Evolutionary conservation across 495 filamentous ascomycete genomes (phyloP).

Genomic region (Penicillium silybi): DNA sequence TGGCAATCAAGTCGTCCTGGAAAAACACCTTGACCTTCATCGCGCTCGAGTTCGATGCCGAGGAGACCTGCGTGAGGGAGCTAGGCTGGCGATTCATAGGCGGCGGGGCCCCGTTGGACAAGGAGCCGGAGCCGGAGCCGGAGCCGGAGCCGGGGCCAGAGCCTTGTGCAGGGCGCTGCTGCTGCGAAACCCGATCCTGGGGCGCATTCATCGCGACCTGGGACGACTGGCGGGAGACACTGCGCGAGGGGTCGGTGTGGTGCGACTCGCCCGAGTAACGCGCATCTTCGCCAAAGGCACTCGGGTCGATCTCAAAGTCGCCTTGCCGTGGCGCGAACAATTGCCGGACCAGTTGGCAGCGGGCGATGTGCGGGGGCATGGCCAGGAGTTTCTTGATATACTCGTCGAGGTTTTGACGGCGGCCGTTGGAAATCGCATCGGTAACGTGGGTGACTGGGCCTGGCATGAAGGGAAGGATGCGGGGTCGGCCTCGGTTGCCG

Average conservation of each 20-base stretch:
- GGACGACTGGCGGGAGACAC: constrained; percentile 71
- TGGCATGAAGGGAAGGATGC: constrained; percentile 96
- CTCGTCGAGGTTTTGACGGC: constrained; percentile 84
- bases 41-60: constrained; percentile 42
- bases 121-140: constrained; percentile 13
- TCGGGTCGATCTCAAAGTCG: constrained; percentile 86
- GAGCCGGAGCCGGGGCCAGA: constrained; percentile 16
- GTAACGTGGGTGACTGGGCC: constrained; percentile 97
- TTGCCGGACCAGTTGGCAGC: constrained; percentile 75
- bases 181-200: constrained; percentile 56
- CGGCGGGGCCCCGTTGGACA: constrained; percentile 41
- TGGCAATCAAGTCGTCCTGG: constrained; percentile 83
- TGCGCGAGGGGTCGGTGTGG: constrained; percentile 54
- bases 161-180: constrained; percentile 53
- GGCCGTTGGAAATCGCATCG: constrained; percentile 90
- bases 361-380: constrained; percentile 78
- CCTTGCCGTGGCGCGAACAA: constrained; percentile 87
- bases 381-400: constrained; percentile 89
- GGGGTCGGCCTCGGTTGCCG: constrained; percentile 69
- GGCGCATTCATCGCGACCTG: constrained; percentile 64
- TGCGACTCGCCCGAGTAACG: constrained; percentile 68
- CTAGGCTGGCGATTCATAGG: constrained; percentile 69
- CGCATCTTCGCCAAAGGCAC: constrained; percentile 60
- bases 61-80: constrained; percentile 67
- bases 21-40: constrained; percentile 96